phyloP scores from a whole-genome alignment of 129 eudicot genomes.

The Gnaphalium uliginosum region DNA sequence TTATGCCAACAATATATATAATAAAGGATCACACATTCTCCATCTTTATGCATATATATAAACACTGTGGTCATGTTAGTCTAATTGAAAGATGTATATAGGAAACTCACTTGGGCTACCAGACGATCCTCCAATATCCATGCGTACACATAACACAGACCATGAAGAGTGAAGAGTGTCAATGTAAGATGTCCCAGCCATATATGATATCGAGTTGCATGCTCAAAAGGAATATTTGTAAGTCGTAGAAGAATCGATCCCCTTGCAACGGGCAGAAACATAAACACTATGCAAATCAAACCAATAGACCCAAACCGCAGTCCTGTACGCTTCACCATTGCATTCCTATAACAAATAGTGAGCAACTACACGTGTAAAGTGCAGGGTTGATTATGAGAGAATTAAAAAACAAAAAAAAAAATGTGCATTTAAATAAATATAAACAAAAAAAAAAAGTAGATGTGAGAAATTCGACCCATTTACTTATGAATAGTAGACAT shows the following conservation, averaged over 20 bases:
- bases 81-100: too few species aligned
- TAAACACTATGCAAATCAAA: conserved; percentile 61
- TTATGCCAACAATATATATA: too few species aligned
- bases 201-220: conserved; percentile 77
- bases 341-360: conserved; percentile 31
- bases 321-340: conserved; percentile 66
- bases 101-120: conserved; percentile 47
- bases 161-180: conserved; percentile 78
- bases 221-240: conserved; percentile 79
- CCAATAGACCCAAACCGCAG: conserved; percentile 71
- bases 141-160: conserved; percentile 48
- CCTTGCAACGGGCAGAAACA: conserved; percentile 81
- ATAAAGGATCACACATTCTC: too few species aligned
- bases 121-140: conserved; percentile 66
- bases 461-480: too few species aligned
- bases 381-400: not conserved
- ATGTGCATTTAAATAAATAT: not conserved
- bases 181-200: conserved; percentile 94
- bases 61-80: too few species aligned
- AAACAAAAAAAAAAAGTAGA: too few species aligned
- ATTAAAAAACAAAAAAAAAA: not conserved
- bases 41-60: too few species aligned
- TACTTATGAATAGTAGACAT: too few species aligned
- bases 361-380: not conserved
- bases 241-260: conserved; percentile 78